phyloP scores from a whole-genome alignment of 1,284 basidiomycete genomes.

The Athelia sp. region DNA sequence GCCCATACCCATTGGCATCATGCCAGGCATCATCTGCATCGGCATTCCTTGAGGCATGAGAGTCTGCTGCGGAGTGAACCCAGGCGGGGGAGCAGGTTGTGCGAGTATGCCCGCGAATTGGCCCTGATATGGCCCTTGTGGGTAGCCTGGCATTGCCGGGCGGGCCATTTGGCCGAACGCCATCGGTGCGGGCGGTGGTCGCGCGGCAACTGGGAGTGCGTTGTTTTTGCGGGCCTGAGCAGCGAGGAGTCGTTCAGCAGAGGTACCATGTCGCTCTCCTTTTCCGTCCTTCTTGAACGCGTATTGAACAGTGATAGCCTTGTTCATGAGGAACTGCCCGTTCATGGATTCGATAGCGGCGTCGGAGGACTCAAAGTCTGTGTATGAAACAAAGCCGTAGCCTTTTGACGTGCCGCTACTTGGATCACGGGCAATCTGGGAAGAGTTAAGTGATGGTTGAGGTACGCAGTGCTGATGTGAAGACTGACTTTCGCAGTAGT shows the following conservation, averaged over 20 bases:
- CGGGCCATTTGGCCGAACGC: constrained; percentile 49
- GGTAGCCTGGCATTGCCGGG: constrained; percentile 56
- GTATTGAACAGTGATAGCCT: constrained; percentile 93
- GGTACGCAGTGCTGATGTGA: constrained; percentile 4
- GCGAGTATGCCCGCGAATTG: constrained; percentile 83
- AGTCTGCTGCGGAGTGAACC: constrained; percentile 66
- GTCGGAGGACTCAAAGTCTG: constrained; percentile 96
- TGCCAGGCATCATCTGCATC: constrained; percentile 33
- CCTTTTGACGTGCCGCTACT: constrained; percentile 85
- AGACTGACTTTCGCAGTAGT: constrained; percentile 86
- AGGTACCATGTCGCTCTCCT: constrained; percentile 94
- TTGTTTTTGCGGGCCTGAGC: constrained; percentile 95
- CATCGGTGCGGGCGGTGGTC: constrained; percentile 66
- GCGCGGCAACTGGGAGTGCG: constrained; percentile 69
- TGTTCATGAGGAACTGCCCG: constrained; percentile 96
- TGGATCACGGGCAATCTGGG: constrained; percentile 89
- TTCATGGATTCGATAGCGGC: constrained; percentile 97
- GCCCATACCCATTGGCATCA: constrained; percentile 44
- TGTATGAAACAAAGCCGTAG: constrained; percentile 95
- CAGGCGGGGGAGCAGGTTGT: constrained; percentile 63
- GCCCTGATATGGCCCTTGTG: constrained; percentile 72
- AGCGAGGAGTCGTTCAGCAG: constrained; percentile 91
- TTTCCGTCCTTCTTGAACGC: constrained; percentile 99
- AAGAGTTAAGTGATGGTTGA: constrained; percentile 2
- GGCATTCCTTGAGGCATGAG: constrained; percentile 36